Evolutionary conservation across 768 basidiomycete genomes (phyloP).

Genomic region (Phanerodontia chrysosporium): DNA sequence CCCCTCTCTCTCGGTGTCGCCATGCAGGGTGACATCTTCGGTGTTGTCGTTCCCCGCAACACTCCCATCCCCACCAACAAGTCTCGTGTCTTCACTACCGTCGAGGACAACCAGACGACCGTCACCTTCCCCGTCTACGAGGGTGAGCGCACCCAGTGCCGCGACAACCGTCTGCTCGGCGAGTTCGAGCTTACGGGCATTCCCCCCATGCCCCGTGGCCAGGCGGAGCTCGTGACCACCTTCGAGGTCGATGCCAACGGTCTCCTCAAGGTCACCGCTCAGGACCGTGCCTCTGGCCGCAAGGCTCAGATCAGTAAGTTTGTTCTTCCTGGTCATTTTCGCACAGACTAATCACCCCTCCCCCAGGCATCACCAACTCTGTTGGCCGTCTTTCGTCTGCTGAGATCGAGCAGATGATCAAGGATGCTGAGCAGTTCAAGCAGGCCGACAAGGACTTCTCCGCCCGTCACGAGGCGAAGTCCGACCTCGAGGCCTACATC

Average conservation of each 20-base stretch:
- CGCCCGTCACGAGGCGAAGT: constrained; percentile 95
- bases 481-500: constrained; percentile 96
- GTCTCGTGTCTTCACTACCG: constrained; percentile 97
- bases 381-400: constrained; percentile 96
- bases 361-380: constrained; percentile 95
- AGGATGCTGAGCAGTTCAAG: constrained; percentile 98
- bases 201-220: constrained; percentile 98
- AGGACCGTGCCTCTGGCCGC: constrained; percentile 97
- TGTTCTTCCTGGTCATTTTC: no score
- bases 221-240: constrained; percentile 98
- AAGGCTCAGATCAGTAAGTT: constrained; percentile 93
- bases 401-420: constrained; percentile 99
- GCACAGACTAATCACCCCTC: no score
- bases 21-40: constrained; percentile 99
- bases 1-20: constrained; percentile 99
- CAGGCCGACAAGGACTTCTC: constrained; percentile 97
- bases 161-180: constrained; percentile 97
- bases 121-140: constrained; percentile 99
- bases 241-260: constrained; percentile 99
- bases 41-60: constrained; percentile 98
- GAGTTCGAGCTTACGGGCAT: constrained; percentile 99
- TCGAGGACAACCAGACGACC: constrained; percentile 99
- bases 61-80: constrained; percentile 99
- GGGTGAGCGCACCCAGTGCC: constrained; percentile 99
- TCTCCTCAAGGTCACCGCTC: constrained; percentile 96